Evolutionary conservation across 257 asterid species (phyloP), one percentile per base, ranked within the genome.

Genomic region (Gentiana dahurica): DNA sequence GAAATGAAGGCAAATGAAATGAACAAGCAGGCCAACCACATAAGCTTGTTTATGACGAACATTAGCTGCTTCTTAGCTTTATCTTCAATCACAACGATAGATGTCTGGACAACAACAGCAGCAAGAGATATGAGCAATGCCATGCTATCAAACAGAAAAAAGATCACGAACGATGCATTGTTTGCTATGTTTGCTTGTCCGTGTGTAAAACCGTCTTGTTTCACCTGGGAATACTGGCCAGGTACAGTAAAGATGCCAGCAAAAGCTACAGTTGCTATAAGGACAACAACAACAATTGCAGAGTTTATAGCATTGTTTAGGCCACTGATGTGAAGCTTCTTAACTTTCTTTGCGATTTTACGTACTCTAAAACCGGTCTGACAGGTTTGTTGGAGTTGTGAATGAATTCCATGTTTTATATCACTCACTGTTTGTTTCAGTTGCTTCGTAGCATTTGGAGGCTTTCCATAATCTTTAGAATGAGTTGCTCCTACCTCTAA

Each of bases 371-470:
- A 85, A 57, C 96, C 97, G 0, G 95, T 91, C 66, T 87, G 96
- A 34, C 95, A 90, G 62, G 88, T 76, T 67, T 91, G 98, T 12
- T 83, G 95, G 62, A 91, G 95, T 65, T 91, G 95, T 56, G 98
- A 85, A 65, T 91, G 83, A 5, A 91, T 96, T 5, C 75, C 97
- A 11, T 91, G 98, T 63, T 82, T 84, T 67, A 91, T 91, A 55
- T 87, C 97, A 51, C 98, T 87, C 9, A 91, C 98, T 0, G 95
- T 87, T 64, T 91, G 97, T 66, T 85, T 91, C 61, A 91, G 96
- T 54, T 91, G 97, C 79, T 87, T 87, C 4, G 88, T 90, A 2
- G 95, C 77, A 48, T 36, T 85, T 2, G 73, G 95, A 50, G 98
- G 98, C 45, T 81, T 87, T 4, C 91, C 95, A 5, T 82, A 74